Percentiles rank a stretch among this genome's conserved stretches.
Evolutionary conservation across 345 rosid species (phyloP).

Genomic region (Rhizophora apiculata): DNA sequence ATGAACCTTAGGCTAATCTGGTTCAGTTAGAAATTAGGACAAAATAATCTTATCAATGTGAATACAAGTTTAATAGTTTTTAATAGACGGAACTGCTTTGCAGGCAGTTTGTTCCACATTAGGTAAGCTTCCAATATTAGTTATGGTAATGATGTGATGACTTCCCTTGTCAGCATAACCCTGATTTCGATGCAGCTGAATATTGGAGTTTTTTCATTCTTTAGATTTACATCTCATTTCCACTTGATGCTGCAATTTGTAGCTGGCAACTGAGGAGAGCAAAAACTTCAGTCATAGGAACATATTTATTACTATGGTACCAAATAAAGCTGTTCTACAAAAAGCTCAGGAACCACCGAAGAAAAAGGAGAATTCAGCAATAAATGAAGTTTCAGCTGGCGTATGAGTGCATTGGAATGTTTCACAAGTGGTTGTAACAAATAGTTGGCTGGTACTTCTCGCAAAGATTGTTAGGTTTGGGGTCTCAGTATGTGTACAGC

Average conservation of each 20-base stretch:
- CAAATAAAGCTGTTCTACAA: constrained; percentile 64
- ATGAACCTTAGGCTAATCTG: background rate
- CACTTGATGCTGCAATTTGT: constrained; percentile 25
- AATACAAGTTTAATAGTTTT: too few relatives aligned
- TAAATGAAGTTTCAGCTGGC: constrained; percentile 58
- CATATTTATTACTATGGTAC: constrained; percentile 71
- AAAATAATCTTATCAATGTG: background rate
- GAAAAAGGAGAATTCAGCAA: constrained; percentile 49
- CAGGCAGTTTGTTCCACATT: too few relatives aligned
- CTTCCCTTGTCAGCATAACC: too few relatives aligned
- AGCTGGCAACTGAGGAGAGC: constrained; percentile 90
- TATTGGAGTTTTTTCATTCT: background rate
- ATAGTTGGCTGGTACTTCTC: constrained; percentile 15
- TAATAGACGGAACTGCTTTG: background rate
- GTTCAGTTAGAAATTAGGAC: background rate
- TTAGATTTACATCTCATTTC: background rate
- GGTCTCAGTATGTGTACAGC: constrained; percentile 25
- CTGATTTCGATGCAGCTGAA: background rate
- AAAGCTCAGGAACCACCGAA: constrained; percentile 73
- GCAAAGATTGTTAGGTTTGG: constrained; percentile 2
- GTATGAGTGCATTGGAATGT: constrained; percentile 30
- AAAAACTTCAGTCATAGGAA: constrained; percentile 73
- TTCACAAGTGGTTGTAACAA: constrained; percentile 10
- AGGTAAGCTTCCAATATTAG: too few relatives aligned
- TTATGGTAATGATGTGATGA: too few relatives aligned